Evolutionary conservation across 495 filamentous ascomycete species (phyloP).

Genomic region (Friedmanniomyces simplex): DNA sequence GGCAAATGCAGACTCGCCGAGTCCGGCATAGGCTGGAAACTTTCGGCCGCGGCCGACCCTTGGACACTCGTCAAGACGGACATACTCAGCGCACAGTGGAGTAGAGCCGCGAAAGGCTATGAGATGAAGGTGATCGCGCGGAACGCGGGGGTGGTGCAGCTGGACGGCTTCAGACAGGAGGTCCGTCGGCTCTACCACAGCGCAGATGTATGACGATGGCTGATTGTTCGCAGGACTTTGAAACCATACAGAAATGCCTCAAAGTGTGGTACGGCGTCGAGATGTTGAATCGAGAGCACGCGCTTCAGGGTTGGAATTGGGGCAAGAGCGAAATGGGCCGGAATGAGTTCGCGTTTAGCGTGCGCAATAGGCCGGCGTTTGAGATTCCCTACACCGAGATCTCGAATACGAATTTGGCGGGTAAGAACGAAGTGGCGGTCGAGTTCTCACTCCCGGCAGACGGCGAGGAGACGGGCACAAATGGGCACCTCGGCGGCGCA

Average conservation of each 20-base stretch:
- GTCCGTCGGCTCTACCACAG: conserved; percentile 35
- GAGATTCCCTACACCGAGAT: conserved; percentile 97
- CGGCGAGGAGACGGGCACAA: conserved; percentile 56
- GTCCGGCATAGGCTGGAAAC: conserved; percentile 88
- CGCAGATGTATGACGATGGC: background rate
- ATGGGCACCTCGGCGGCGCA: conserved; percentile 66
- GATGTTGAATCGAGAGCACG: conserved; percentile 84
- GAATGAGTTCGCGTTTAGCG: conserved; percentile 88
- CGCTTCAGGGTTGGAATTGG: conserved; percentile 98
- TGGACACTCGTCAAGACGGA: conserved; percentile 81
- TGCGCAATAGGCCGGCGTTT: conserved; percentile 93
- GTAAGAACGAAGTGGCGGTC: conserved; percentile 94
- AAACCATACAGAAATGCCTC: conserved; percentile 80
- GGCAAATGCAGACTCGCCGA: conserved; percentile 93
- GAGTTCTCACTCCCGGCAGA: conserved; percentile 72
- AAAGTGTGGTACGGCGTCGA: conserved; percentile 94
- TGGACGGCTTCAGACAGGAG: conserved; percentile 92
- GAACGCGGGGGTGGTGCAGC: conserved; percentile 73
- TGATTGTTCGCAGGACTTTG: conserved; percentile 56
- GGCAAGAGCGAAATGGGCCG: conserved; percentile 96
- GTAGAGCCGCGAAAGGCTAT: conserved; percentile 79
- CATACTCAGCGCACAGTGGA: conserved; percentile 84
- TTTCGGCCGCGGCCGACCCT: conserved; percentile 63
- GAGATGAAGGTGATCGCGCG: conserved; percentile 84
- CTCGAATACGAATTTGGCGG: conserved; percentile 93